These are phyloP conservation scores for Biscogniauxia sp. DNA, from an alignment of 2,329 filamentous ascomycete species.

Conservation along the genomic window DNA sequence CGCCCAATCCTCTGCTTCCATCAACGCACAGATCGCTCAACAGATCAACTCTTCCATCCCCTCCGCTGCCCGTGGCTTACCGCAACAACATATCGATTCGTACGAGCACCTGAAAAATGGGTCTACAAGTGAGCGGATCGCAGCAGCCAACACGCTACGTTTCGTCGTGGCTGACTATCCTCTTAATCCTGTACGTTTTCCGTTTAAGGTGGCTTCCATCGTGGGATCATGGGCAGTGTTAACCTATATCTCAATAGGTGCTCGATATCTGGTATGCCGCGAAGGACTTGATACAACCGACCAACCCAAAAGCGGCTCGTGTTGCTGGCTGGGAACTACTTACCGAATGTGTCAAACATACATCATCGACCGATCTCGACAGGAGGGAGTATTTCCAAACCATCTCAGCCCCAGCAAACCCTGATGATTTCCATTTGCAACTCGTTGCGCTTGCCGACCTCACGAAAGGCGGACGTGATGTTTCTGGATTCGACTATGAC, in stretches of 20 bases:
- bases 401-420: slow-evolving; percentile 52
- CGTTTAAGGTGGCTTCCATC: background rate
- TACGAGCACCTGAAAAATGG: slow-evolving; percentile 55
- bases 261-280: slow-evolving; percentile 65
- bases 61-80: slow-evolving; percentile 42
- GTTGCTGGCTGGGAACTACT: slow-evolving; percentile 64
- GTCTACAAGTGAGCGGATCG: slow-evolving; percentile 50
- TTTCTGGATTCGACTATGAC: slow-evolving; percentile 67
- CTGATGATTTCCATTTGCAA: slow-evolving; percentile 65
- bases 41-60: slow-evolving; percentile 42
- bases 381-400: slow-evolving; percentile 65
- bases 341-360: slow-evolving; percentile 62
- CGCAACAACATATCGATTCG: slow-evolving; percentile 51
- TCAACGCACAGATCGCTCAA: slow-evolving; percentile 42
- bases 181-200: slow-evolving; percentile 43
- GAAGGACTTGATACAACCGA: slow-evolving; percentile 61
- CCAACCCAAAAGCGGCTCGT: slow-evolving; percentile 53
- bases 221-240: slow-evolving; percentile 1
- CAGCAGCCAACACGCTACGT: slow-evolving; percentile 57
- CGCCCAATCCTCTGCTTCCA: slow-evolving; percentile 38
- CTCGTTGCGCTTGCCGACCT: slow-evolving; percentile 62
- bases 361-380: slow-evolving; percentile 63
- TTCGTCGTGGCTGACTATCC: slow-evolving; percentile 57
- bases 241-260: slow-evolving; percentile 28
- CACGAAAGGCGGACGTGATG: slow-evolving; percentile 58